Base-by-base conservation (phyloP, 371 early-diverging fungal species). In the Mucor plumbeus region DNA sequence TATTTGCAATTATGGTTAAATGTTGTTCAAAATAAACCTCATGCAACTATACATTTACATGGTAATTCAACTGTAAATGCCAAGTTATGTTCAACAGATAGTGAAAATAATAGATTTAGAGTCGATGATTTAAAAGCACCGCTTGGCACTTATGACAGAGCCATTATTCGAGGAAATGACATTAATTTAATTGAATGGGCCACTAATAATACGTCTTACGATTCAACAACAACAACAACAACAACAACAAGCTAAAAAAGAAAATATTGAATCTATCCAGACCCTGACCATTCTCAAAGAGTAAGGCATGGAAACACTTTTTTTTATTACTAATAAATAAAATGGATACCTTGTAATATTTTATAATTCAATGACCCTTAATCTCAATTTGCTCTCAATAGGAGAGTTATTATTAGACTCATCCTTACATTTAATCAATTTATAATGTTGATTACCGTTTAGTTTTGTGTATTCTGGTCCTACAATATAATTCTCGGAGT, bases 151-250 rank as follows among this genome's bases (percentile, higher is more conserved):
- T 83, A 83, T 53, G 67, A 79, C 26, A 76, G 73, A 17, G 84
- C 79, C 8, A 82, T 85, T 17, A 53, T 87, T n/a, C 82, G 87
- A 14, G 86, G 86, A 34, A 70, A 63, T 35, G 87, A 87, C 44
- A 68, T 85, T 15, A 74, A 85, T 59, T 66, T 70, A 7, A 62
- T 84, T 31, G 67, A 71, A 55, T 64, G 59, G 55, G 4, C 31
- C 53, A 31, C 31, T 26, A 21, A 14, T 31, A 53, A 31, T 9
- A 38, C 4, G 21, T 13, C 13, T 7, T 38, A 38, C 38, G 31
- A 53, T 53, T 31, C 26, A 31, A 26, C 6, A 11, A 38, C 38
- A 9, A 38, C 38, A 38, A 9, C 38, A n/a, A n/a, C 26, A 26
- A 26, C 3, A 26, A 26, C 26, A 26, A 47, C 47, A 47, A 7